Conservation (phyloP, 495 filamentous ascomycete genomes). For the Neurospora tetraspora region DNA sequence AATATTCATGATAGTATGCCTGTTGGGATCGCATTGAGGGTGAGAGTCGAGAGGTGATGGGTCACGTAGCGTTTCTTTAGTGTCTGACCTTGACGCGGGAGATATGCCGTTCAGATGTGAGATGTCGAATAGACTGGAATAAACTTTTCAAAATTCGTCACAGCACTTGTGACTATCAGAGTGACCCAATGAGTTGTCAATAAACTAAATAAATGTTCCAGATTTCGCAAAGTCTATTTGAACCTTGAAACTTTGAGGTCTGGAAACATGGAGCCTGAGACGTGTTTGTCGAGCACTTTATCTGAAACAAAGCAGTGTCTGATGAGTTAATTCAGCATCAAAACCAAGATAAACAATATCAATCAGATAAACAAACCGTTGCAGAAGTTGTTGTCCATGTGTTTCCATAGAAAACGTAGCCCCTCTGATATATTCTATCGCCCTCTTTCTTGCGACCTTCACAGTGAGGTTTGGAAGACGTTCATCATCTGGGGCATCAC, state of each 20-base stretch:
- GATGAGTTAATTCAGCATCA: no score
- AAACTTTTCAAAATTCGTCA: no score
- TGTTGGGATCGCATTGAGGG: no score
- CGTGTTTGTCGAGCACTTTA: not conserved
- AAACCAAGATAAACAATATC: not conserved
- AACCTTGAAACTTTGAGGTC: not conserved
- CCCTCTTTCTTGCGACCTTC: not conserved
- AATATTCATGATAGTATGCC: not conserved
- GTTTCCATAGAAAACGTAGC: not conserved
- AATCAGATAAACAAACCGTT: not conserved
- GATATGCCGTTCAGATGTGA: no score
- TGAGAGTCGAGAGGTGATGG: no score
- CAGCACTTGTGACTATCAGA: no score
- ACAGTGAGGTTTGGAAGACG: not conserved
- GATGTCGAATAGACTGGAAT: no score
- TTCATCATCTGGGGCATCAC: not conserved
- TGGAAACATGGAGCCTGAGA: not conserved
- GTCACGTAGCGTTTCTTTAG: not conserved
- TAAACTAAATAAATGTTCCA: no score
- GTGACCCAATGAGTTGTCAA: no score
- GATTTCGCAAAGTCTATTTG: no score
- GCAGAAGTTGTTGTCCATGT: not conserved
- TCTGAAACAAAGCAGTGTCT: not conserved
- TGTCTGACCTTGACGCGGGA: not conserved
- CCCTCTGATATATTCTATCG: not conserved